Conservation (phyloP, 2,329 filamentous ascomycete species). For the Fusarium floridanum region DNA sequence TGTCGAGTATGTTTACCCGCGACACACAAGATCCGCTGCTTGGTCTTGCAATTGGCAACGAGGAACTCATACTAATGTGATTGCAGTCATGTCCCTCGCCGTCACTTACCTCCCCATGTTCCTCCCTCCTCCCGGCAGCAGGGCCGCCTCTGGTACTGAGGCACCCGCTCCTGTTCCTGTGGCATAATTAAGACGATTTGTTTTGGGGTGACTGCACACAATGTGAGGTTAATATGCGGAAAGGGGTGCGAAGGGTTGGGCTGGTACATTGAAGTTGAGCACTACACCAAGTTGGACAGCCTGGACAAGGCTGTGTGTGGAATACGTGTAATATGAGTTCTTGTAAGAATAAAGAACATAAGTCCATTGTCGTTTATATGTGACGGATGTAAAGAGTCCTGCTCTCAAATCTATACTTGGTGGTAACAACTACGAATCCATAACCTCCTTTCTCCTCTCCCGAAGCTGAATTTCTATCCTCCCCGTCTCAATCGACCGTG, state of each 20-base stretch:
- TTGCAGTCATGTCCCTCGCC: constrained; percentile 69
- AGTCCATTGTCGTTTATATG: not conserved
- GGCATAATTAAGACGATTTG: constrained; percentile 16
- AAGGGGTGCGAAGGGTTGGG: not conserved
- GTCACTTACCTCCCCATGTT: constrained; percentile 66
- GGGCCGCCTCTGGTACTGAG: constrained; percentile 50
- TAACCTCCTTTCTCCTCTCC: not conserved
- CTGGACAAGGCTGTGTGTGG: not conserved
- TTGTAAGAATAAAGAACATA: constrained; percentile 14
- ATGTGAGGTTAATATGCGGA: not conserved
- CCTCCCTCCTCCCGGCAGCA: constrained; percentile 56
- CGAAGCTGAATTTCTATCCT: not conserved
- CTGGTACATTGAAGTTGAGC: constrained; percentile 21
- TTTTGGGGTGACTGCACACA: constrained; percentile 8
- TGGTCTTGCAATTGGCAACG: not conserved
- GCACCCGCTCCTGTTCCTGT: constrained; percentile 42
- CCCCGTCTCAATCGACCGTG: not conserved
- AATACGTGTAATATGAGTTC: constrained; percentile 15
- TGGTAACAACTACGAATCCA: not conserved
- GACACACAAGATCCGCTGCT: not conserved
- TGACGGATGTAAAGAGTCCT: not conserved
- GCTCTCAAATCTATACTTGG: not conserved
- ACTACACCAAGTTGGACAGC: not conserved
- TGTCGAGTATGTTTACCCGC: constrained; percentile 73
- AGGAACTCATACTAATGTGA: constrained; percentile 16